Percentiles rank a stretch among this genome's conserved stretches.
phyloP scores from a whole-genome alignment of 495 filamentous ascomycete species.

The Stereocaulon alpinum region DNA sequence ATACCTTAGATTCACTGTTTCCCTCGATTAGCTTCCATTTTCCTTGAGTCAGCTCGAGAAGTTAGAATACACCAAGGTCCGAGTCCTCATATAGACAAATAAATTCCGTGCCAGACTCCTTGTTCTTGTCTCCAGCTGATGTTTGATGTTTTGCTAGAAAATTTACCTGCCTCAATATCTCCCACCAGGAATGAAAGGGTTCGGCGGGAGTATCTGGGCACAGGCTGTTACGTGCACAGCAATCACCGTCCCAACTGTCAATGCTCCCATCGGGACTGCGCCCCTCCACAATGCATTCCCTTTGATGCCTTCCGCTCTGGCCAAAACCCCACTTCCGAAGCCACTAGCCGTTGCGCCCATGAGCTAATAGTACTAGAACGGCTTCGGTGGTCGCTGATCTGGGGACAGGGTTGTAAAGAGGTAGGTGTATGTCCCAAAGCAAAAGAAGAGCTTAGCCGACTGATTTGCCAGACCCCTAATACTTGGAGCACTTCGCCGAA shows the following conservation, averaged over 20 bases:
- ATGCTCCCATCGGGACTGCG: not conserved
- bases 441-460: not conserved
- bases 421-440: constrained; percentile 2
- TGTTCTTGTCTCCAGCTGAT: too few species aligned
- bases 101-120: too few species aligned
- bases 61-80: too few species aligned
- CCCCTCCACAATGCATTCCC: not conserved
- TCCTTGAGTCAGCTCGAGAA: too few species aligned
- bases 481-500: not conserved
- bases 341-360: not conserved
- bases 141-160: too few species aligned
- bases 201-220: not conserved
- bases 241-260: constrained; percentile 6
- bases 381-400: constrained; percentile 3
- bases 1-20: too few species aligned
- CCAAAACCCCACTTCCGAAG: constrained; percentile 6
- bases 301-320: constrained; percentile 1
- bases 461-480: not conserved
- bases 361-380: constrained; percentile 10
- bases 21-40: too few species aligned
- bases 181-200: not conserved
- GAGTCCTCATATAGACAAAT: too few species aligned
- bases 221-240: constrained; percentile 11
- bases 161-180: not conserved
- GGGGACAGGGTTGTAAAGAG: constrained; percentile 5